phyloP scores from a whole-genome alignment of 2,329 filamentous ascomycete species.

The Cyphellophora europaea region DNA sequence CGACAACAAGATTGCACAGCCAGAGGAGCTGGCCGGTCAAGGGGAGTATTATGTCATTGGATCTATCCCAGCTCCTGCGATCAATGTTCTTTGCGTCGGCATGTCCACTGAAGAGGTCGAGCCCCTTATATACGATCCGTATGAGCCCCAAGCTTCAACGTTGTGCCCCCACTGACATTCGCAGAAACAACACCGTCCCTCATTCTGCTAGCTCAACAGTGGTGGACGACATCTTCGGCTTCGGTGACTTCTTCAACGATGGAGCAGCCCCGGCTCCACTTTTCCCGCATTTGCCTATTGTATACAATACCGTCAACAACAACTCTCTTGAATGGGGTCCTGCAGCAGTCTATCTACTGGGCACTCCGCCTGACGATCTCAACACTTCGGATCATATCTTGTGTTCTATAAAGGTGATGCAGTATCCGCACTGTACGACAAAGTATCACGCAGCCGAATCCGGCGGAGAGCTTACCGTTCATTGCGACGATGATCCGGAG shows the following conservation, averaged over 20 bases:
- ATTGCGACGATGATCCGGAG: constrained; percentile 52
- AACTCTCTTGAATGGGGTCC: constrained; percentile 31
- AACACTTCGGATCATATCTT: constrained; percentile 51
- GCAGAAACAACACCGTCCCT: too few species aligned
- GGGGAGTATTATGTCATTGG: constrained; percentile 61
- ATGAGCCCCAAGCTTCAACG: constrained; percentile 5
- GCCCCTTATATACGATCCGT: constrained; percentile 37
- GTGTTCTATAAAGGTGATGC: constrained; percentile 56
- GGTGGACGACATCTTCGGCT: constrained; percentile 63
- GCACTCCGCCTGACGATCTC: constrained; percentile 31
- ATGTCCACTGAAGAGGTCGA: constrained; percentile 49
- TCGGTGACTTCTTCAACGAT: constrained; percentile 42
- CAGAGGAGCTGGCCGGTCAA: constrained; percentile 52
- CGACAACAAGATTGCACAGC: constrained; percentile 60
- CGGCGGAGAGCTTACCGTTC: constrained; percentile 50
- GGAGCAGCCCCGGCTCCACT: constrained; percentile 36
- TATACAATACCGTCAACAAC: constrained; percentile 61
- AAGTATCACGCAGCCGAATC: constrained; percentile 40
- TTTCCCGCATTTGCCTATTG: constrained; percentile 45
- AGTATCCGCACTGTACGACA: constrained; percentile 59
- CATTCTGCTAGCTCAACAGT: constrained; percentile 46
- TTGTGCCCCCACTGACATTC: too few species aligned
- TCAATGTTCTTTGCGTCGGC: constrained; percentile 67
- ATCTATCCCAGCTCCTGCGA: constrained; percentile 57
- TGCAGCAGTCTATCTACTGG: constrained; percentile 58